Evolutionary conservation across 176 grass and related monocot genomes (phyloP).

Genomic region (Luzula sylvatica): DNA sequence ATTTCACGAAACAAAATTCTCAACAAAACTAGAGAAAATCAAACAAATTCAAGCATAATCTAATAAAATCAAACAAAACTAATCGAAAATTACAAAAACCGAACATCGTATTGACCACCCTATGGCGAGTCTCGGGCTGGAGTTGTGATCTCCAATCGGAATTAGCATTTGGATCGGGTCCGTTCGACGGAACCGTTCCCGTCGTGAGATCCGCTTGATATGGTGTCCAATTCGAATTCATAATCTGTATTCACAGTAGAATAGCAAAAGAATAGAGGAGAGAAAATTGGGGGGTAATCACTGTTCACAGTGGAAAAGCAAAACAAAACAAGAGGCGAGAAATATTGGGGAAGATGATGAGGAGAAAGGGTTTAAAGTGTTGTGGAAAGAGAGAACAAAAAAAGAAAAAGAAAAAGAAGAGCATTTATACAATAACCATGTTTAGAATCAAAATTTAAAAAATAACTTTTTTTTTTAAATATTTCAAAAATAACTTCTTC

Average conservation of each 20-base stretch:
- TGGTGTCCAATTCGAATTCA: conserved; percentile 39
- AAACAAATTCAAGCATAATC: neutral
- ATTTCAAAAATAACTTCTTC: too few relatives aligned
- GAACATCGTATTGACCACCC: conserved; percentile 82
- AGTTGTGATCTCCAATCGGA: conserved; percentile 62
- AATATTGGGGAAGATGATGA: too few relatives aligned
- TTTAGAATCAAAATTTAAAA: too few relatives aligned
- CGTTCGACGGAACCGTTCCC: conserved; percentile 6
- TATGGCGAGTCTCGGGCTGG: conserved; percentile 51
- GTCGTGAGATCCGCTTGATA: conserved; percentile 14
- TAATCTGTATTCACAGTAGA: conserved; percentile 2
- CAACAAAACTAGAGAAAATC: neutral
- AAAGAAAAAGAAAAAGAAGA: too few relatives aligned
- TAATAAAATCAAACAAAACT: conserved; percentile 1
- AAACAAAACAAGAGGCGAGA: too few relatives aligned
- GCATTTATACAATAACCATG: too few relatives aligned
- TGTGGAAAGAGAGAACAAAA: too few relatives aligned
- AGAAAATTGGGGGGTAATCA: neutral
- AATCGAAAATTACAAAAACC: neutral
- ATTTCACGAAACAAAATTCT: neutral
- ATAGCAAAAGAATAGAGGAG: neutral
- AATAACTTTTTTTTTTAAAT: too few relatives aligned
- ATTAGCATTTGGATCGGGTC: conserved; percentile 23
- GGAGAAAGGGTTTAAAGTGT: too few relatives aligned
- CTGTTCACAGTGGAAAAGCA: neutral